Evolutionary conservation across 202 grass and related monocot genomes (phyloP).

Genomic region (Schoenoplectus tabernaemontani): DNA sequence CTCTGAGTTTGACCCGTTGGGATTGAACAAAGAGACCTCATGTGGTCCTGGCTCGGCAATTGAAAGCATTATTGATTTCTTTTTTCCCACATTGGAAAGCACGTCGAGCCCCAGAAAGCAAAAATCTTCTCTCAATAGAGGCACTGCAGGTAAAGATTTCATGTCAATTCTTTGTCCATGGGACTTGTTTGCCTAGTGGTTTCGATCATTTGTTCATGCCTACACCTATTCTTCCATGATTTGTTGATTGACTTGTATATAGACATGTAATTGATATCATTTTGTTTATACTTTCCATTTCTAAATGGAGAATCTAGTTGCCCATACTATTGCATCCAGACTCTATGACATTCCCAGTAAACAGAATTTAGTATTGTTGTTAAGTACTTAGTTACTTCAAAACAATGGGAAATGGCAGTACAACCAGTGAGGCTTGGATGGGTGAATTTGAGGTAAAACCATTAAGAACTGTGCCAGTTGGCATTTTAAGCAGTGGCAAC

Average conservation of each 20-base stretch:
- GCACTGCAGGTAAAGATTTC: slow-evolving; percentile 54
- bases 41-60: slow-evolving; percentile 27
- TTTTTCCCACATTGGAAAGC: slow-evolving; percentile 63
- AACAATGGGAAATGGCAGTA: background rate
- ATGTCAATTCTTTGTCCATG: background rate
- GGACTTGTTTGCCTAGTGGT: background rate
- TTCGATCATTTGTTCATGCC: background rate
- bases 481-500: background rate
- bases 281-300: background rate
- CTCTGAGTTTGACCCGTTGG: slow-evolving; percentile 66
- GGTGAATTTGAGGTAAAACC: background rate
- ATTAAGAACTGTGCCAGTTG: background rate
- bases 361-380: background rate
- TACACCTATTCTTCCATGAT: background rate
- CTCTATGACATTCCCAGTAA: background rate
- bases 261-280: background rate
- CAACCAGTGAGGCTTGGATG: background rate
- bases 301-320: background rate
- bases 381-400: no score
- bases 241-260: background rate
- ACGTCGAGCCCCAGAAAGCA: slow-evolving; percentile 51
- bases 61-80: slow-evolving; percentile 36
- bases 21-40: slow-evolving; percentile 45
- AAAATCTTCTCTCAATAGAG: slow-evolving; percentile 57
- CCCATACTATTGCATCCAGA: background rate